Conservation (phyloP, 1,139 yeast genomes). For the Lodderomyces orthopsilosis region DNA sequence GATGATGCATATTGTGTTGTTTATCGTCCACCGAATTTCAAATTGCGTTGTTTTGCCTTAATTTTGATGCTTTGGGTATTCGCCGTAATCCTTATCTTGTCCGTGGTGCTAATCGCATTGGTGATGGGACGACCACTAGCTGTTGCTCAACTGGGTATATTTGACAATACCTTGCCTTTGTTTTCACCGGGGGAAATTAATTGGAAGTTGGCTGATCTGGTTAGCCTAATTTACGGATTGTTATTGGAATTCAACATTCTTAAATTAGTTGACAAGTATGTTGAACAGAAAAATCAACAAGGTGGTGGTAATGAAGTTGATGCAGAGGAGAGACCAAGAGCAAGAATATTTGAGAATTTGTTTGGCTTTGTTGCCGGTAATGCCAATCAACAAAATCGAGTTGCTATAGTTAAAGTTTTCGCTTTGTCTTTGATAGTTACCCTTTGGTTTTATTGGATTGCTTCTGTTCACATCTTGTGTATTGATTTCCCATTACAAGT, state of each 20-base stretch:
- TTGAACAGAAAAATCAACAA: slow-evolving; percentile 1
- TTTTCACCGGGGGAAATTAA: slow-evolving; percentile 12
- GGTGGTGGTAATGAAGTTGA: slow-evolving; percentile 12
- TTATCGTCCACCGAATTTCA: slow-evolving; percentile 81
- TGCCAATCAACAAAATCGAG: slow-evolving; percentile 5
- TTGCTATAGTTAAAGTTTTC: not conserved
- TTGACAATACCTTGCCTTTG: slow-evolving; percentile 24
- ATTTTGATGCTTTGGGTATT: slow-evolving; percentile 68
- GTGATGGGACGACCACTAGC: slow-evolving; percentile 41
- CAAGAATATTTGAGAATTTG: not conserved
- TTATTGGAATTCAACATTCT: slow-evolving; percentile 18
- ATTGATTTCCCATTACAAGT: slow-evolving; percentile 24
- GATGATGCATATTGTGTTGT: slow-evolving; percentile 71
- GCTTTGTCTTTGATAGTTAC: not conserved
- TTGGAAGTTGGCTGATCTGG: slow-evolving; percentile 25
- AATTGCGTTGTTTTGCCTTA: slow-evolving; percentile 53
- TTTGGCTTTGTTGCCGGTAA: slow-evolving; percentile 1
- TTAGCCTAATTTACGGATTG: slow-evolving; percentile 25
- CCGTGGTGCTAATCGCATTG: slow-evolving; percentile 31
- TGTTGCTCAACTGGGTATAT: slow-evolving; percentile 11
- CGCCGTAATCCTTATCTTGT: slow-evolving; percentile 51
- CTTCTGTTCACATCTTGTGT: slow-evolving; percentile 23
- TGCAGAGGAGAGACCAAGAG: not conserved
- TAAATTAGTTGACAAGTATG: slow-evolving; percentile 15
- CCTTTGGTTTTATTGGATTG: slow-evolving; percentile 23